These are phyloP conservation scores for Trichosporon coremiiforme DNA, from an alignment of 1,284 basidiomycete species.

Conservation along the genomic window DNA sequence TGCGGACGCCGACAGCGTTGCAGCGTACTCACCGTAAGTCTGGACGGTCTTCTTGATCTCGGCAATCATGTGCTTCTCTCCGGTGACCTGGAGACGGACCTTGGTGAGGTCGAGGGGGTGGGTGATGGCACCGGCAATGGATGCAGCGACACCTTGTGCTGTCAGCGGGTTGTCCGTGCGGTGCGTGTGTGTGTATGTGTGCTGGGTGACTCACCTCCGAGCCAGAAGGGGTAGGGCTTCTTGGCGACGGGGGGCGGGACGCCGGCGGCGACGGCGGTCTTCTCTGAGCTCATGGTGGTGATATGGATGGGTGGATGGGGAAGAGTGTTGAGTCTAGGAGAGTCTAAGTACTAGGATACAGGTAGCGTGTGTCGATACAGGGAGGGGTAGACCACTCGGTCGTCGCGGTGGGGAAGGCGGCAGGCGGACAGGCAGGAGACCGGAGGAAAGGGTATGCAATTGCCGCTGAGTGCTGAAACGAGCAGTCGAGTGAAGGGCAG, in stretches of 20 bases:
- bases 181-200: no score
- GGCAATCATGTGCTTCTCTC: slow-evolving; percentile 81
- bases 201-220: slow-evolving; percentile 64
- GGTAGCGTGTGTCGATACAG: neutral
- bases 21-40: slow-evolving; percentile 40
- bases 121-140: slow-evolving; percentile 76
- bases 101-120: slow-evolving; percentile 87
- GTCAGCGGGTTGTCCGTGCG: slow-evolving; percentile 13
- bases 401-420: neutral
- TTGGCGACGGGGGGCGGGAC: slow-evolving; percentile 21
- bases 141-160: slow-evolving; percentile 68
- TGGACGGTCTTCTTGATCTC: slow-evolving; percentile 71
- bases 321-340: neutral
- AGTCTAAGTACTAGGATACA: neutral
- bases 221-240: slow-evolving; percentile 76
- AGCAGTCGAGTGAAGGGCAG: neutral
- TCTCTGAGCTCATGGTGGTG: slow-evolving; percentile 13
- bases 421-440: neutral
- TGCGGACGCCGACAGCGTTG: neutral
- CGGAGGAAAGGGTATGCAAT: slow-evolving; percentile 13
- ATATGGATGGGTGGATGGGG: slow-evolving; percentile 1
- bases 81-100: slow-evolving; percentile 80
- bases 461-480: slow-evolving; percentile 10
- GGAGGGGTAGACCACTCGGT: neutral
- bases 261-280: slow-evolving; percentile 11